Evolutionary conservation across 2,329 filamentous ascomycete genomes (phyloP), one percentile per base, ranked within the genome.

Genomic region (Fusarium pseudonygamai): DNA sequence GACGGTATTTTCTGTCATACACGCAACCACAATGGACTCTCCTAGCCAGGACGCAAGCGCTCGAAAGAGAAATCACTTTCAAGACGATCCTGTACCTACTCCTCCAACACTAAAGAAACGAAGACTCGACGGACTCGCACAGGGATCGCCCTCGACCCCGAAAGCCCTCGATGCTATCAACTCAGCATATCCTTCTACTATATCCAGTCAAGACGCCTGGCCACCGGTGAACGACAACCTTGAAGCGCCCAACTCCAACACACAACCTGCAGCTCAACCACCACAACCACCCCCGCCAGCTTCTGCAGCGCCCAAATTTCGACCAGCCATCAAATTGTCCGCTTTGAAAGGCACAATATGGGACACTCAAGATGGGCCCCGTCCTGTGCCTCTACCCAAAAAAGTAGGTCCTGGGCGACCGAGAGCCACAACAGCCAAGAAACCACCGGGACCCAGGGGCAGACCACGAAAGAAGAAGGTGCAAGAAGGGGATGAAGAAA

Each of bases 301-400:
- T 13, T 59, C 71, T 4, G 45, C 75, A n/a, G 53, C 58, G 9
- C 37, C 75, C 36, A 64, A 55, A 37, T 71, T 77, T 42, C 78
- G 79, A 13, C 80, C 82, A 8, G 81, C 82, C 13, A 82, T 83
- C 59, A 83, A 83, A 62, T 40, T 82, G 11, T 78, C 79, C 11
- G 82, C 80, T 12, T 75, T 83, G 10, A 80, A 72, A 64, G 82
- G 82, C 13, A 83, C 82, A 18, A 81, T 78, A 77, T 84, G 82
- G 82, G 82, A 84, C 59, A 80, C 75, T 8, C 80, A 78, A 37
- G 76, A 79, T 30, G 42, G 59, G 13, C 64, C 58, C 7, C 72
- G 62, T 20, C 64, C 74, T 32, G 50, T n/a, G 14, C 49, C 67
- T 28, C 59, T 74, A 14, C 71, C 71, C 3, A 78, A 78, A 32